Evolutionary conservation across 192 early-diverging fungal genomes (phyloP).

Genomic region (Dissophora ornata): DNA sequence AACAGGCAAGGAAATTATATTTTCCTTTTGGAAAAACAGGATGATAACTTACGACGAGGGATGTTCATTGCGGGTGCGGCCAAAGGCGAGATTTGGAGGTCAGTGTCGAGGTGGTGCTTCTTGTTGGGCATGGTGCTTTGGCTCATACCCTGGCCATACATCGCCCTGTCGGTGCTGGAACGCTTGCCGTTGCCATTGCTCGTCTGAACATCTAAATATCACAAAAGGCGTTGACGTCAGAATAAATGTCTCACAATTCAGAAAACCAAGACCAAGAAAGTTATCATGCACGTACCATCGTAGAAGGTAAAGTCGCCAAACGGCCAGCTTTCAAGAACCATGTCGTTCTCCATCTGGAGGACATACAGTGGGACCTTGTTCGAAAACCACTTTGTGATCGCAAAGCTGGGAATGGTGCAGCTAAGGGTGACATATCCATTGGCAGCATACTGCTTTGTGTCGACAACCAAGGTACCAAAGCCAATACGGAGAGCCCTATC

Average conservation of each 20-base stretch:
- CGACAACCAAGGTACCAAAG: slow-evolving; percentile 62
- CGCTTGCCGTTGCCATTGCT: slow-evolving; percentile 23
- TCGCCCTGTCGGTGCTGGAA: slow-evolving; percentile 18
- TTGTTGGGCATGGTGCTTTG: slow-evolving; percentile 27
- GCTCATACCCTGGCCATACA: slow-evolving; percentile 26
- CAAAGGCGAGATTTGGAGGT: slow-evolving; percentile 29
- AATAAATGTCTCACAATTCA: background rate
- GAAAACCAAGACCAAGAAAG: slow-evolving; percentile 4
- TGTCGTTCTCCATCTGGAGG: slow-evolving; percentile 56
- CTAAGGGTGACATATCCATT: slow-evolving; percentile 57
- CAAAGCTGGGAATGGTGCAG: slow-evolving; percentile 56
- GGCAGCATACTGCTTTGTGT: slow-evolving; percentile 60
- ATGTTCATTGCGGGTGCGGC: slow-evolving; percentile 11
- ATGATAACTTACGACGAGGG: slow-evolving; percentile 30
- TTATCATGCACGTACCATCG: slow-evolving; percentile 22
- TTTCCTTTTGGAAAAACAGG: background rate
- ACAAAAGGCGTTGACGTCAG: background rate
- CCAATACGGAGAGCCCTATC: slow-evolving; percentile 55
- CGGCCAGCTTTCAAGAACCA: slow-evolving; percentile 57
- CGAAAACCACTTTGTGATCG: slow-evolving; percentile 52
- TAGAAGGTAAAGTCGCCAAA: slow-evolving; percentile 59
- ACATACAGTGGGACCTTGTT: slow-evolving; percentile 58
- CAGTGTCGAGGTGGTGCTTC: slow-evolving; percentile 29
- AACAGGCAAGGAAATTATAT: slow-evolving; percentile 24
- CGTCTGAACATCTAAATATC: background rate